These are phyloP conservation scores for Glomus cerebriforme DNA, from an alignment of 192 early-diverging fungal species.

Conservation along the genomic window DNA sequence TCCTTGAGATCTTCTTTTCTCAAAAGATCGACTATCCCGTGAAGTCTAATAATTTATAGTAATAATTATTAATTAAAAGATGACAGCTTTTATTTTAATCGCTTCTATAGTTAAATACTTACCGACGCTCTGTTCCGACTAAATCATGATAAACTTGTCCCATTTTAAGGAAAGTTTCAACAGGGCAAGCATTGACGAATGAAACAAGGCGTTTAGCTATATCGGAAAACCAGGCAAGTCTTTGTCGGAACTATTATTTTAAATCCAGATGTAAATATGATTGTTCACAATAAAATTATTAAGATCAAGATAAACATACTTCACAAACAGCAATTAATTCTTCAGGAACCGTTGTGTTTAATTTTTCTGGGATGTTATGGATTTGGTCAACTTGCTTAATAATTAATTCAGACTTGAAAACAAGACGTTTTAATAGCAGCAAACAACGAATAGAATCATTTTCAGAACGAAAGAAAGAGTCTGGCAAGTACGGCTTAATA, in stretches of 20 bases:
- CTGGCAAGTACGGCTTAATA: slow-evolving; percentile 78
- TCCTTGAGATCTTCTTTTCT: slow-evolving; percentile 79
- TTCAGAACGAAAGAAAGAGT: slow-evolving; percentile 80
- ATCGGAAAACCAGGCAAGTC: slow-evolving; percentile 67
- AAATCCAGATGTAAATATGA: background rate
- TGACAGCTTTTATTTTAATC: background rate
- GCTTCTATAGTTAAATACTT: slow-evolving; percentile 1
- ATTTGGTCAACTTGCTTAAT: slow-evolving; percentile 71
- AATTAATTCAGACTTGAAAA: slow-evolving; percentile 80
- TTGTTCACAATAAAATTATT: background rate
- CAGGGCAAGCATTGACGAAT: slow-evolving; percentile 66
- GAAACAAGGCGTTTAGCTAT: slow-evolving; percentile 66
- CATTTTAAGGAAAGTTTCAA: slow-evolving; percentile 70
- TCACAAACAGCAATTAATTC: slow-evolving; percentile 59
- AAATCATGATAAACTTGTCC: slow-evolving; percentile 79
- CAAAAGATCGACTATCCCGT: slow-evolving; percentile 72
- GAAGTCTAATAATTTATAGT: slow-evolving; percentile 45
- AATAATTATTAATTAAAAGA: background rate
- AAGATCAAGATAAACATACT: slow-evolving; percentile 25
- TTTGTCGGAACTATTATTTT: slow-evolving; percentile 57
- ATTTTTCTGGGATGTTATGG: slow-evolving; percentile 61
- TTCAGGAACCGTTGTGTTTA: slow-evolving; percentile 50
- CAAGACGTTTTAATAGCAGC: slow-evolving; percentile 77
- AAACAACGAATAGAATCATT: slow-evolving; percentile 73
- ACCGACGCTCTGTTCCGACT: slow-evolving; percentile 74